Conservation (phyloP, 1,284 basidiomycete species). For the Leccinum subrobustum region DNA sequence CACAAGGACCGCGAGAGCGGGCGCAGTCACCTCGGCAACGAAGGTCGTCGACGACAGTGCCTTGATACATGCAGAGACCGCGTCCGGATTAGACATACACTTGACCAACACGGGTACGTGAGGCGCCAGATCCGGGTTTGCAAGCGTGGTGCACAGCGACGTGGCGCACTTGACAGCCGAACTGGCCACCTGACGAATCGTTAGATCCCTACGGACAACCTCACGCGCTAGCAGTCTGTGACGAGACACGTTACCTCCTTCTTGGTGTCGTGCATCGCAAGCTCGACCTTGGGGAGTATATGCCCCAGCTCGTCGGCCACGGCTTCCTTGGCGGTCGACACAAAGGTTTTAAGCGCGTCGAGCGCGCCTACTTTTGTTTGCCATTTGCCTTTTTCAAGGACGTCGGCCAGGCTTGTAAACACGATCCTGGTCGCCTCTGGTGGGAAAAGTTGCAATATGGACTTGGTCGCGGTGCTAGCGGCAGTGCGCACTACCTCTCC, state of each 20-base stretch:
- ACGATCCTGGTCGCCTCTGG: constrained; percentile 80
- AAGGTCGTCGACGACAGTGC: constrained; percentile 93
- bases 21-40: constrained; percentile 95
- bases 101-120: constrained; percentile 92
- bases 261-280: constrained; percentile 97
- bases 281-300: constrained; percentile 86
- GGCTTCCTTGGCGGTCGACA: constrained; percentile 71
- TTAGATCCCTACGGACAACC: constrained; percentile 5
- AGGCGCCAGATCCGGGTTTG: constrained; percentile 90
- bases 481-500: constrained; percentile 89
- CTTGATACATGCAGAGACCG: constrained; percentile 94
- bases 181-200: constrained; percentile 68
- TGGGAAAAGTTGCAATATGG: constrained; percentile 83
- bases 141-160: constrained; percentile 87
- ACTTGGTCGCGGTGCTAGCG: constrained; percentile 80
- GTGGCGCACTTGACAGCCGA: constrained; percentile 94
- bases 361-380: constrained; percentile 92
- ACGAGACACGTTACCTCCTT: constrained; percentile 60
- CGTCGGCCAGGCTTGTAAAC: constrained; percentile 69
- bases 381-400: constrained; percentile 91
- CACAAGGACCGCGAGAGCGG: constrained; percentile 94
- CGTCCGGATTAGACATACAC: constrained; percentile 90
- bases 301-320: constrained; percentile 84
- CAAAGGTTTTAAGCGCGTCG: constrained; percentile 80
- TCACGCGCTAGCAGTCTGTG: constrained; percentile 16